Evolutionary conservation across 108 stramenopile species (phyloP).

Genomic region (Cyclotella cryptica): DNA sequence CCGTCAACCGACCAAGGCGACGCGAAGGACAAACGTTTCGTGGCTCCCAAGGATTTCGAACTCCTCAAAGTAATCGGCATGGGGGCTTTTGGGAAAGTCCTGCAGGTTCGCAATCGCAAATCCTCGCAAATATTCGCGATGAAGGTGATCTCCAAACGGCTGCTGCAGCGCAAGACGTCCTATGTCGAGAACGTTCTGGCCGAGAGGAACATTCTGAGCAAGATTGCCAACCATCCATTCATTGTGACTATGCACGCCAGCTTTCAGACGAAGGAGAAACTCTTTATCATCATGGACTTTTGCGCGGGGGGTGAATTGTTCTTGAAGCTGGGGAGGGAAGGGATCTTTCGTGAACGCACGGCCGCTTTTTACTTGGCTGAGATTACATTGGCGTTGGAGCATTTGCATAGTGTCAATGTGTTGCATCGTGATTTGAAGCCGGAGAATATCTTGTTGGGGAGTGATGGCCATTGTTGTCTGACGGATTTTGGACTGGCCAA

Average conservation of each 20-base stretch:
- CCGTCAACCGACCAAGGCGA: not conserved
- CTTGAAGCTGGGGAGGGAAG: slow-evolving; percentile 80
- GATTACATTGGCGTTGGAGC: slow-evolving; percentile 93
- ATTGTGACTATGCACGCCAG: slow-evolving; percentile 94
- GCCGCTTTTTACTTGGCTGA: slow-evolving; percentile 97
- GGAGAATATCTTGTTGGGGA: slow-evolving; percentile 92
- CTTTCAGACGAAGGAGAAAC: slow-evolving; percentile 95
- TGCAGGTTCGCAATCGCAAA: slow-evolving; percentile 88
- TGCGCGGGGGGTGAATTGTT: slow-evolving; percentile 97
- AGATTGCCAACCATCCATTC: slow-evolving; percentile 92
- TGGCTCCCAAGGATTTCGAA: slow-evolving; percentile 89
- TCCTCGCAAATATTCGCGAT: slow-evolving; percentile 89
- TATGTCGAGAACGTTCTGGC: slow-evolving; percentile 89
- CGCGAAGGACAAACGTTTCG: slow-evolving; percentile 45
- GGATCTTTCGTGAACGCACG: slow-evolving; percentile 79
- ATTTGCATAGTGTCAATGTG: slow-evolving; percentile 89
- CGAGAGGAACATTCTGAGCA: slow-evolving; percentile 94
- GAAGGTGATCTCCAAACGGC: slow-evolving; percentile 96
- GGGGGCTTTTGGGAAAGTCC: slow-evolving; percentile 99
- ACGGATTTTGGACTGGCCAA: slow-evolving; percentile 99
- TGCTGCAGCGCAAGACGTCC: slow-evolving; percentile 80
- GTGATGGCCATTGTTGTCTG: slow-evolving; percentile 92
- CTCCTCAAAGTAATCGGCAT: slow-evolving; percentile 93
- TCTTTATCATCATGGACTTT: slow-evolving; percentile 98
- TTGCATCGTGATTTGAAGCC: slow-evolving; percentile 97